Base-by-base conservation (phyloP, 2,329 filamentous ascomycete genomes). In the Talaromyces sp. region DNA sequence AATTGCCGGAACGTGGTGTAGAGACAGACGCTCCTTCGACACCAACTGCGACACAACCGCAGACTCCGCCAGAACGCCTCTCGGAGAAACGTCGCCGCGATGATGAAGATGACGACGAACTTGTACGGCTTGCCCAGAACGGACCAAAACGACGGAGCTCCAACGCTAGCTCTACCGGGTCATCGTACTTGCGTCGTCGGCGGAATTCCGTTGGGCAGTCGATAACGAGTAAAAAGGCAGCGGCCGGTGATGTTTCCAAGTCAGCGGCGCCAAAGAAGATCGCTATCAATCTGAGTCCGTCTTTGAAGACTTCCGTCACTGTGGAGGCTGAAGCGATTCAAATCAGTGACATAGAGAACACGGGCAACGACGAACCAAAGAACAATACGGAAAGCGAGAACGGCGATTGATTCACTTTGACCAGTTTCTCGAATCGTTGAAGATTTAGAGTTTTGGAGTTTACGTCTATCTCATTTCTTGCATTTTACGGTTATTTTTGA, bases 51-150 rank as follows among this genome's bases (percentile, higher is more conserved):
- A 57, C 66, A 35, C 58, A 62, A 5, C 61, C 64, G 12, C 71
- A 71, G 54, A 67, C 64, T 14, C 88, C 88, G 3, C 89, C 88
- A 0, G 91, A 96, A 74, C 84, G 91, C 58, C 76, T 96, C 19
- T 89, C 91, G 0, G 91, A 96, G 73, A 97, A 97, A 75, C 88
- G 93, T 54, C 85, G 93, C 54, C 85, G 94, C 50, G 78, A 81
- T 67, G 92, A 96, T 71, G 93, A 97, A 63, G 93, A 97, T 52
- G 92, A 96, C 59, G 92, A 97, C 65, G 91, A 93, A 69, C 78
- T 97, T n/a, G 87, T 87, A 58, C 96, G 94, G 75, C 81, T 97
- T 67, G 86, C 90, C 65, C 54, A 59, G 41, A 71, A 74, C 10
- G 76, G 73, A 26, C 72, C 76, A 1, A 80, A 80, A 65, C 73